These are phyloP conservation scores for Pseudotsuga menziesii DNA, from an alignment of 75 land plant genomes.

Conservation along the genomic window DNA sequence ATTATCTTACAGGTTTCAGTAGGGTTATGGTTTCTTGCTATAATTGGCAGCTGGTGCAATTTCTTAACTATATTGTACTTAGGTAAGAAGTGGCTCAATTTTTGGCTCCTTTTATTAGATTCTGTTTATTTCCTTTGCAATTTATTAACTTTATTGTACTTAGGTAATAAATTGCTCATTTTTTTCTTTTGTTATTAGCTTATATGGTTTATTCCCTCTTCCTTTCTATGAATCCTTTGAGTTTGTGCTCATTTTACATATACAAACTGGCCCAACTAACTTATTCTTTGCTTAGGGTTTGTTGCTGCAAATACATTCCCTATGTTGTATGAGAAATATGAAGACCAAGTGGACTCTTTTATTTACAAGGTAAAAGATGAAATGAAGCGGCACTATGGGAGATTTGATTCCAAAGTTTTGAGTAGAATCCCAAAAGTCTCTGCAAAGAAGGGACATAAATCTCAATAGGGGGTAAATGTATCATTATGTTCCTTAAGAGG, in stretches of 20 bases:
- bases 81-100: slow-evolving; percentile 35
- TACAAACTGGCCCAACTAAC: background rate
- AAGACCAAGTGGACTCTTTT: slow-evolving; percentile 68
- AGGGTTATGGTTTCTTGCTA: slow-evolving; percentile 52
- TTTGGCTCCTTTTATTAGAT: background rate
- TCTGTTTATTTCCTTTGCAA: slow-evolving; percentile 30
- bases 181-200: too few species aligned
- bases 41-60: slow-evolving; percentile 77
- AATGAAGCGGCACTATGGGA: slow-evolving; percentile 40
- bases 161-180: background rate
- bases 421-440: slow-evolving; percentile 60
- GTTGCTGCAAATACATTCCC: slow-evolving; percentile 71
- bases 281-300: slow-evolving; percentile 29
- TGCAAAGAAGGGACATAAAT: slow-evolving; percentile 47
- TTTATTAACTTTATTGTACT: slow-evolving; percentile 32
- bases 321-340: slow-evolving; percentile 75
- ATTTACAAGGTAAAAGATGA: slow-evolving; percentile 27
- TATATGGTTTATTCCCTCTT: background rate
- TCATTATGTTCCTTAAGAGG: too few species aligned
- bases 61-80: slow-evolving; percentile 67
- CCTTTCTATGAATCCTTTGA: background rate
- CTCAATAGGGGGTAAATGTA: background rate
- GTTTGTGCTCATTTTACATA: background rate
- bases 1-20: slow-evolving; percentile 40
- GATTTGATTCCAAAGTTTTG: slow-evolving; percentile 53